Conservation (phyloP, 371 early-diverging fungal genomes). For the Smittium culicis region DNA sequence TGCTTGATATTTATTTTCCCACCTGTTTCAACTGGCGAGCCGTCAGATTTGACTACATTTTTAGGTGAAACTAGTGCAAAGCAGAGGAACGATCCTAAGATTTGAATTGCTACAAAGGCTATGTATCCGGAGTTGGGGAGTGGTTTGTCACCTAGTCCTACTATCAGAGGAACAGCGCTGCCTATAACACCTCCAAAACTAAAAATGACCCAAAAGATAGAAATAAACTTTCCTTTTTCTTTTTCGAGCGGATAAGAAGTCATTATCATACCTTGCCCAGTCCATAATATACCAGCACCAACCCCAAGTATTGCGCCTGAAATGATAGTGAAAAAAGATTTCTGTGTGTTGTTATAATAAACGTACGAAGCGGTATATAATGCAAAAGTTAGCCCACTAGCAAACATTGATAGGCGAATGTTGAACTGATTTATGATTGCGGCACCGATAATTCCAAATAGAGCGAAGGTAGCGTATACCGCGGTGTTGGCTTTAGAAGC, state of each 20-base stretch:
- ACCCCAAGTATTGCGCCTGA: slow-evolving; percentile 33
- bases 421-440: slow-evolving; percentile 21
- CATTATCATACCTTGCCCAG: slow-evolving; percentile 64
- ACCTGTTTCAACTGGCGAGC: slow-evolving; percentile 36
- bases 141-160: too few relatives aligned
- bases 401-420: slow-evolving; percentile 16
- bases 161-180: slow-evolving; percentile 50
- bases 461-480: slow-evolving; percentile 42
- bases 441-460: slow-evolving; percentile 35
- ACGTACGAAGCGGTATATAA: slow-evolving; percentile 23
- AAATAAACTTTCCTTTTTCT: slow-evolving; percentile 58
- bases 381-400: slow-evolving; percentile 14
- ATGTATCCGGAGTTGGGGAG: slow-evolving; percentile 43
- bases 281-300: slow-evolving; percentile 41
- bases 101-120: slow-evolving; percentile 46
- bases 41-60: slow-evolving; percentile 44
- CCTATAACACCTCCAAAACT: slow-evolving; percentile 65
- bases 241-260: slow-evolving; percentile 56
- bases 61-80: slow-evolving; percentile 39
- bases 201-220: slow-evolving; percentile 66
- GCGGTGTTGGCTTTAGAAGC: slow-evolving; percentile 40
- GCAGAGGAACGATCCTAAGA: slow-evolving; percentile 38
- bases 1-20: slow-evolving; percentile 30
- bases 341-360: slow-evolving; percentile 14
- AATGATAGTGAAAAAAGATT: slow-evolving; percentile 18